Evolutionary conservation across 306 rosid species (phyloP).

Genomic region (Aeschynomene evenia): DNA sequence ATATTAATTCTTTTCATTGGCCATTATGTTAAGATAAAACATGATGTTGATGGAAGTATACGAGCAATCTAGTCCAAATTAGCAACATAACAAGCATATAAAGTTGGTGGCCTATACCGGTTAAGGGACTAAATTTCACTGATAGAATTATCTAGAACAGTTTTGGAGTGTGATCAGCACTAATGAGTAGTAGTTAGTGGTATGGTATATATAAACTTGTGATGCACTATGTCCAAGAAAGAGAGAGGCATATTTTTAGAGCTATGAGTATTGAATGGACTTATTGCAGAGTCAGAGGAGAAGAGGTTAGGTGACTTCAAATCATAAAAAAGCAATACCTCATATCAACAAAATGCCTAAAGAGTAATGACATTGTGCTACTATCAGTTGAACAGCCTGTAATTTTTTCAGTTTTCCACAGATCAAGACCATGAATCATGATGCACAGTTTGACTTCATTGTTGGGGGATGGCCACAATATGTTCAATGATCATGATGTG

Average conservation of each 20-base stretch:
- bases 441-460: conserved; percentile 13
- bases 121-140: conserved; percentile 30
- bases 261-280: conserved; percentile 38
- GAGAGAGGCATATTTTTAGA: conserved; percentile 33
- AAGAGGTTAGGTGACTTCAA: conserved; percentile 34
- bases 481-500: background rate
- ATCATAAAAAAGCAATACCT: conserved; percentile 20
- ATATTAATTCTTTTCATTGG: conserved; percentile 39
- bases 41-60: conserved; percentile 35
- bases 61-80: conserved; percentile 28
- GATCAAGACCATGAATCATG: background rate
- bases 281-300: conserved; percentile 1
- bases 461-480: conserved; percentile 14
- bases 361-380: conserved; percentile 1
- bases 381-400: background rate
- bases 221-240: conserved; percentile 41
- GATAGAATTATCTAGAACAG: conserved; percentile 29
- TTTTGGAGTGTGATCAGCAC: background rate
- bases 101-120: conserved; percentile 35
- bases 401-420: background rate
- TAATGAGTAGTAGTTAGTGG: background rate
- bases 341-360: conserved; percentile 29
- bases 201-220: conserved; percentile 3
- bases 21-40: background rate
- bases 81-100: conserved; percentile 41